phyloP scores from a whole-genome alignment of 345 rosid genomes.

The Rhizophora mangle region DNA sequence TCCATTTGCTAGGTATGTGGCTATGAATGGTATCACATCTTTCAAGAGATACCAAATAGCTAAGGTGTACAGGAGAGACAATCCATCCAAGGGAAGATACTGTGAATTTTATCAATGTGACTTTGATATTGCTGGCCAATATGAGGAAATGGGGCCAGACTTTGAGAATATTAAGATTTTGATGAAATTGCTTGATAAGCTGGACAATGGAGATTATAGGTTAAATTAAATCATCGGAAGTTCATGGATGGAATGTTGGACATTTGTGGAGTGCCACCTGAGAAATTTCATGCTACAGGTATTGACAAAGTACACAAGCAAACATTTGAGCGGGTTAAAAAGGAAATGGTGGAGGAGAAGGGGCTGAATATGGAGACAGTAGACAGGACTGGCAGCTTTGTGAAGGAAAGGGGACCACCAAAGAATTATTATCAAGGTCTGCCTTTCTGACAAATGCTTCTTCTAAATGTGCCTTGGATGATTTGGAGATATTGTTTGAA shows the following conservation, averaged over 20 bases:
- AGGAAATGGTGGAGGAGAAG: slow-evolving; percentile 94
- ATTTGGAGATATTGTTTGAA: slow-evolving; percentile 71
- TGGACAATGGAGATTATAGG: slow-evolving; percentile 85
- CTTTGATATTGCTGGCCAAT: slow-evolving; percentile 89
- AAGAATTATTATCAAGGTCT: slow-evolving; percentile 56
- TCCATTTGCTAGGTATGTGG: slow-evolving; percentile 90
- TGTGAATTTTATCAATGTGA: slow-evolving; percentile 98
- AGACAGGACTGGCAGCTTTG: slow-evolving; percentile 68
- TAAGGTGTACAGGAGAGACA: slow-evolving; percentile 87
- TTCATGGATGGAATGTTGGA: slow-evolving; percentile 92
- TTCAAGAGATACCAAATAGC: slow-evolving; percentile 87
- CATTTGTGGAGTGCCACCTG: slow-evolving; percentile 90
- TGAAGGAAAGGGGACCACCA: slow-evolving; percentile 76
- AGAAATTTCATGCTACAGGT: slow-evolving; percentile 87
- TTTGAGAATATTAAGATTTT: slow-evolving; percentile 70
- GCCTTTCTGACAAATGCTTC: slow-evolving; percentile 52
- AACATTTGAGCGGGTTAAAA: slow-evolving; percentile 76
- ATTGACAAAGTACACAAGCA: slow-evolving; percentile 91
- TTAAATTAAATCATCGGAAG: slow-evolving; percentile 87
- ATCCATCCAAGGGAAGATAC: slow-evolving; percentile 89
- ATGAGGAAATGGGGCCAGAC: slow-evolving; percentile 91
- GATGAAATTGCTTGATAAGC: slow-evolving; percentile 73
- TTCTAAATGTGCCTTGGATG: slow-evolving; percentile 65
- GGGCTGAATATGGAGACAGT: slow-evolving; percentile 69
- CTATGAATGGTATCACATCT: slow-evolving; percentile 81